Evolutionary conservation across 352 stramenopile genomes (phyloP).

Genomic region (Phytophthora nicotianae): DNA sequence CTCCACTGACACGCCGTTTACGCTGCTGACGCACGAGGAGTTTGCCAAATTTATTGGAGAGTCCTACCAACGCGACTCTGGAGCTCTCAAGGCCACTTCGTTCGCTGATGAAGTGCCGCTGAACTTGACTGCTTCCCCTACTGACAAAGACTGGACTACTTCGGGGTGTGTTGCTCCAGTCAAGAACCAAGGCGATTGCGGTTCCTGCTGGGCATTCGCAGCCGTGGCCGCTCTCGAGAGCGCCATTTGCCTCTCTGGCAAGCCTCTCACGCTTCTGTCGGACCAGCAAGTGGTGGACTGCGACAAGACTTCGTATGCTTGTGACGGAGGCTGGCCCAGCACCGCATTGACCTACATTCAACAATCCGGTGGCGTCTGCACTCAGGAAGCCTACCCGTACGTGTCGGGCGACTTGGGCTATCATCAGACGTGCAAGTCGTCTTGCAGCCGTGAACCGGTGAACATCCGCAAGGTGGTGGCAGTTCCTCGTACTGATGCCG

Average conservation of each 20-base stretch:
- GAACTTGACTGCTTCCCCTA: slow-evolving; percentile 18
- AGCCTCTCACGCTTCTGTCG: slow-evolving; percentile 80
- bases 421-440: slow-evolving; percentile 36
- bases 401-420: slow-evolving; percentile 46
- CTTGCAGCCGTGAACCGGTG: slow-evolving; percentile 41
- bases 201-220: slow-evolving; percentile 98
- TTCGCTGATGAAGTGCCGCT: neutral
- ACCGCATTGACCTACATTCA: slow-evolving; percentile 92
- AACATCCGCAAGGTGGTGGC: slow-evolving; percentile 54
- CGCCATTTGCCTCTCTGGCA: slow-evolving; percentile 82
- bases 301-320: slow-evolving; percentile 83
- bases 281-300: slow-evolving; percentile 95
- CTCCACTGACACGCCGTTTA: slow-evolving; percentile 72
- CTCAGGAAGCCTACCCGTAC: slow-evolving; percentile 86
- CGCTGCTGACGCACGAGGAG: slow-evolving; percentile 73
- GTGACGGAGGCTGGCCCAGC: slow-evolving; percentile 88
- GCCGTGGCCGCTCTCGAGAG: slow-evolving; percentile 92
- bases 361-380: slow-evolving; percentile 74
- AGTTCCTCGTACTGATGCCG: slow-evolving; percentile 77
- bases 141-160: slow-evolving; percentile 64
- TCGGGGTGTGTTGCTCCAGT: slow-evolving; percentile 68
- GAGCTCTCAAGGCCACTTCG: slow-evolving; percentile 1
- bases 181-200: slow-evolving; percentile 97
- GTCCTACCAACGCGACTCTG: slow-evolving; percentile 39
- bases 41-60: slow-evolving; percentile 58